Conservation (phyloP, 1,284 basidiomycete species). For the Neonothopanus nambi region DNA sequence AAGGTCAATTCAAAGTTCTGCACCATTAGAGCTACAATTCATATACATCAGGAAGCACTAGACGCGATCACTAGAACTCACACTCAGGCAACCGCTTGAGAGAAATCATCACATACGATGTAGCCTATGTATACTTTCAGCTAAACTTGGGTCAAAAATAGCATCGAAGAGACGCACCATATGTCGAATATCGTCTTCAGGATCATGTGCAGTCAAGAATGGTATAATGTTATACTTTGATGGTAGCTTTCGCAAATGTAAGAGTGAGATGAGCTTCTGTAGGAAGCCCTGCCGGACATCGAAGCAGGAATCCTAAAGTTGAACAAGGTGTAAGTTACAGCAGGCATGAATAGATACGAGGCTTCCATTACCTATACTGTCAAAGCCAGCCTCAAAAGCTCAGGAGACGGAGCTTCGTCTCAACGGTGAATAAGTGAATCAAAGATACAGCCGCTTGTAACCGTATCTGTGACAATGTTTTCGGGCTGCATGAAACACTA, state of each 20-base stretch:
- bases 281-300: slow-evolving; percentile 83
- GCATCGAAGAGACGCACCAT: slow-evolving; percentile 40
- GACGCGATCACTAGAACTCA: slow-evolving; percentile 28
- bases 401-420: slow-evolving; percentile 53
- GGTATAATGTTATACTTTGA: slow-evolving; percentile 81
- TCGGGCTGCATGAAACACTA: slow-evolving; percentile 42
- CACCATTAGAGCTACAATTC: slow-evolving; percentile 52
- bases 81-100: slow-evolving; percentile 49
- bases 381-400: slow-evolving; percentile 74
- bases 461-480: slow-evolving; percentile 69
- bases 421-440: slow-evolving; percentile 75
- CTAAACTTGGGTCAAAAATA: neutral
- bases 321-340: neutral
- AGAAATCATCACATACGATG: slow-evolving; percentile 53
- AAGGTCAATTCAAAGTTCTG: slow-evolving; percentile 81
- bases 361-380: slow-evolving; percentile 66
- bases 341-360: neutral
- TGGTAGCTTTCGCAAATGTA: slow-evolving; percentile 64
- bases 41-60: neutral
- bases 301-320: slow-evolving; percentile 78
- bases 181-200: slow-evolving; percentile 76
- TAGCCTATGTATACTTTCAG: slow-evolving; percentile 42
- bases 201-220: slow-evolving; percentile 90
- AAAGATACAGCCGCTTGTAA: slow-evolving; percentile 82
- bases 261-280: slow-evolving; percentile 68